Evolutionary conservation across 176 grass and related monocot species (phyloP), one percentile per base, ranked within the genome.

Genomic region (Poa annua): DNA sequence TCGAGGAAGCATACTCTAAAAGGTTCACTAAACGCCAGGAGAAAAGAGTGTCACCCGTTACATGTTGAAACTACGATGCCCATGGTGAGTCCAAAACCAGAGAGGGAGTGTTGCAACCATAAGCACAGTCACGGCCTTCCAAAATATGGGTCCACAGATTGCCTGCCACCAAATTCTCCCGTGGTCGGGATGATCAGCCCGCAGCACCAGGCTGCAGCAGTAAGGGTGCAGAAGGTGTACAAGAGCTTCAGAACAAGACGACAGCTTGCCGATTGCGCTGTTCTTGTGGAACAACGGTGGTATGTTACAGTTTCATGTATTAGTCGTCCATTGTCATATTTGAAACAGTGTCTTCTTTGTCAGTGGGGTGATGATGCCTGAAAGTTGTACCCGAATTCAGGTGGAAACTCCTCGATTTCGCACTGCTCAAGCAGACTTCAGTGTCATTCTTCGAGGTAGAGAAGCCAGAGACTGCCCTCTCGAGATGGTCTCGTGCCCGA

Each of bases 331-430:
- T 53, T 53, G 20, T 2, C 82, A 59, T 64, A 49, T 74, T 56
- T 78, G 16, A 39, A 13, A 50, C 14, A 53, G 1, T 45, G 57
- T 4, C 22, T 83, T 68, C 49, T 49, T 5, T 77, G 33, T 74
- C 33, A 52, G 6, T 41, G 11, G 55, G 2, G 35, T 3, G 7
- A 51, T 17, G 32, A 34, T 75, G 71, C 15, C 33, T 48, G 45
- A 66, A 68, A 33, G 82, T 71, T 81, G 8, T 75, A 42, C 2
- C 34, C 59, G 33, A 45, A 69, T 83, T 83, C 76, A 97, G 95
- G 92, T 97, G 95, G 95, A 92, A 92, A 85, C 29, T 94, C 34
- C 82, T 97, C 35, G 95, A 97, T 78, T 97, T 94, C 42, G 95
- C 88, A 2, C 44, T 97, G 78, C 85, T 97, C 76, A 93, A 94